Conservation (phyloP, 2,329 filamentous ascomycete species). For the Emergomyces pasteurianus region DNA sequence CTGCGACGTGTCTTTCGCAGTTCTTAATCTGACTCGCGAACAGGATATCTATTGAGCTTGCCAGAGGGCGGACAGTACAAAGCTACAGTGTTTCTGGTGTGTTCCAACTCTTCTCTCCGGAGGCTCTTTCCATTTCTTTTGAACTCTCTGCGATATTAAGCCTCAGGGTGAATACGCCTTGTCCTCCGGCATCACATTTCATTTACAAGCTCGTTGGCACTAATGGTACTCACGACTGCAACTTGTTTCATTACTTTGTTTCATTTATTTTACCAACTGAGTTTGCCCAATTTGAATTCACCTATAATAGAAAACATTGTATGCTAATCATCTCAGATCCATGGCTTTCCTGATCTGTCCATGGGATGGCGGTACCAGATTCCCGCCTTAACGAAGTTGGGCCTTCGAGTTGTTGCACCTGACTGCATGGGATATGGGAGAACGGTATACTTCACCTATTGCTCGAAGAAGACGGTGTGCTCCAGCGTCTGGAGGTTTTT, state of each 20-base stretch:
- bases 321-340: slow-evolving; percentile 36
- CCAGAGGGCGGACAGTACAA: slow-evolving; percentile 32
- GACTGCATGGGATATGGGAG: slow-evolving; percentile 80
- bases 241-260: neutral
- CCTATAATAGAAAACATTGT: too few relatives aligned
- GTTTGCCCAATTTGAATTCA: neutral
- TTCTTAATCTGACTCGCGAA: slow-evolving; percentile 41
- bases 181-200: neutral
- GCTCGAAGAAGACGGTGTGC: neutral
- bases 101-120: neutral
- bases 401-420: slow-evolving; percentile 67
- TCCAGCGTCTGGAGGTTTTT: neutral
- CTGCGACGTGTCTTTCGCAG: neutral
- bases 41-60: slow-evolving; percentile 44
- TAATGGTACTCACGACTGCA: neutral
- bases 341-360: slow-evolving; percentile 73
- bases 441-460: slow-evolving; percentile 39
- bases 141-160: neutral
- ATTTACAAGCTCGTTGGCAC: neutral
- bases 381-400: slow-evolving; percentile 58
- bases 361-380: slow-evolving; percentile 88
- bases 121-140: neutral
- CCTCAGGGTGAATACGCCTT: neutral
- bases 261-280: too few relatives aligned
- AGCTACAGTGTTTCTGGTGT: slow-evolving; percentile 37